A percentile compares a stretch with the other conserved stretches of the same genome.
phyloP scores from a whole-genome alignment of 129 eudicot genomes.

The Logfia minima region DNA sequence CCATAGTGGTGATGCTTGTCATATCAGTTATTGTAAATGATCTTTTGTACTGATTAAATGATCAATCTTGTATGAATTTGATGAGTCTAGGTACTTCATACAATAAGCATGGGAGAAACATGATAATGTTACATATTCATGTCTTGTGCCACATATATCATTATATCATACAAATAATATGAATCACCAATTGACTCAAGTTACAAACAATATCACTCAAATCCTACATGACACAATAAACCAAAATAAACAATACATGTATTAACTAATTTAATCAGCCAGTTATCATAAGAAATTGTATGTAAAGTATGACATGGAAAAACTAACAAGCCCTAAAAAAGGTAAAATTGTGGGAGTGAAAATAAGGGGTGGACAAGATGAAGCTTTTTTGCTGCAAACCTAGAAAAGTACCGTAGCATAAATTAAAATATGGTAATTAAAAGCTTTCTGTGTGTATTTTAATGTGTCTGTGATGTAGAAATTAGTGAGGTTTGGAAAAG shows the following conservation, averaged over 20 bases:
- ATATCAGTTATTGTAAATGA: background rate
- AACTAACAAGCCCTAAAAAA: background rate
- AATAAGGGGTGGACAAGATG: slow-evolving; percentile 30
- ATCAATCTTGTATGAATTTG: slow-evolving; percentile 23
- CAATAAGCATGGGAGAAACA: slow-evolving; percentile 18
- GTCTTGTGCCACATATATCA: slow-evolving; percentile 15
- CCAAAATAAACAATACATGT: background rate
- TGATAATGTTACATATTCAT: slow-evolving; percentile 20
- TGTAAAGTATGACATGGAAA: slow-evolving; percentile 1
- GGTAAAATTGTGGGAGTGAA: slow-evolving; percentile 6
- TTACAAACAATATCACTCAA: background rate
- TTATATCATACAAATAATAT: slow-evolving; percentile 13
- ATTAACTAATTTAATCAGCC: background rate
- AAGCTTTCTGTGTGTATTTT: background rate
- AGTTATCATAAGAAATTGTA: background rate
- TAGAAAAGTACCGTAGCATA: slow-evolving; percentile 20
- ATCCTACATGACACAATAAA: background rate
- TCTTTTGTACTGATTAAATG: background rate
- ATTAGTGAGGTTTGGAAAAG: slow-evolving; percentile 21
- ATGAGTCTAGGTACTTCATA: slow-evolving; percentile 29
- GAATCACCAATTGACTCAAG: slow-evolving; percentile 12
- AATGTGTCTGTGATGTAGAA: background rate
- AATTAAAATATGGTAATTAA: background rate
- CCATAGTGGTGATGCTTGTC: background rate
- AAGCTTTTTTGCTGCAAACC: slow-evolving; percentile 37